Evolutionary conservation across 2,329 filamentous ascomycete genomes (phyloP), one percentile per base, ranked within the genome.

Genomic region (Colletotrichum spinosum): DNA sequence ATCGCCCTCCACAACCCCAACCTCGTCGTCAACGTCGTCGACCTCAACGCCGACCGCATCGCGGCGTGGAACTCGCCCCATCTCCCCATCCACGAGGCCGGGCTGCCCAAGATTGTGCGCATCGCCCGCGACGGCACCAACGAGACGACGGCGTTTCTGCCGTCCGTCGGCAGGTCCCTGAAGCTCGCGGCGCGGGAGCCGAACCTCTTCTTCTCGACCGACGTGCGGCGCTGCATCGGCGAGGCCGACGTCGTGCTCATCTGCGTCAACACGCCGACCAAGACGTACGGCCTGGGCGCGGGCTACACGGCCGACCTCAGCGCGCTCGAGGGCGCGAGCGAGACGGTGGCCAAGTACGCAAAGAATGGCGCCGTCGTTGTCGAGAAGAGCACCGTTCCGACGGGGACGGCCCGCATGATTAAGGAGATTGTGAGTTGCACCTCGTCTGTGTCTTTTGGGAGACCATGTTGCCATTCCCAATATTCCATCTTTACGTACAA

Each of bases 331-430:
- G 87, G 87, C 15, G 91, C 90, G 6, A 88, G 88, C 1, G 83
- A 85, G 55, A 86, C 87, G 60, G 89, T 94, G 39, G 92, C 91
- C 9, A 81, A 86, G 69, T 82, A 89, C 67, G 90, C 91, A 3
- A 87, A 84, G 37, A 80, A 84, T 15, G 89, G 89, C 52, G 87
- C 90, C 59, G 92, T 94, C 60, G 87, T 95, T 55, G 92, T 94
- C 17, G 92, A 94, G 80, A 95, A 94, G 80, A 91, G 88, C 60
- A 95, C 92, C 0, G 92, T 94, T 34, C 92, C 92, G 3, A 92
- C 90, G 74, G 83, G 89, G 67, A 94, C 92, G 6, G 90, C 91
- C 2, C 85, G 92, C 70, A 85, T 88, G 38, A 88, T 94, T 44
- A 84, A 86, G 70, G 85, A 90, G 69, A 92, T 89, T 69, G 88